These are phyloP conservation scores for Talaromyces sp. DNA, from an alignment of 2,329 filamentous ascomycete species.

Conservation along the genomic window DNA sequence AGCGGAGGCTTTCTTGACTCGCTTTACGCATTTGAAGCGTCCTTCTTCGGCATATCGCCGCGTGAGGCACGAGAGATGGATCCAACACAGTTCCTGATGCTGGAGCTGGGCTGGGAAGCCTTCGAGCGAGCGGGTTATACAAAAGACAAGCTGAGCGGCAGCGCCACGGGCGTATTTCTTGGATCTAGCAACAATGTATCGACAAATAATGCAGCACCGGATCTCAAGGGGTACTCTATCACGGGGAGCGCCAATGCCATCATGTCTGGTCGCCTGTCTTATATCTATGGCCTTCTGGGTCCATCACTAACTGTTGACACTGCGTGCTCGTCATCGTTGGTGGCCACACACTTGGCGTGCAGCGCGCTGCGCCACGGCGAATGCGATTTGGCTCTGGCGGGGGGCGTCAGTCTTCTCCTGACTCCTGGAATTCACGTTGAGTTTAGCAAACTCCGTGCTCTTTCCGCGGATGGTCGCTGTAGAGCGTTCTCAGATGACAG, in stretches of 20 bases:
- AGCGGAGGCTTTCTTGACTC: background rate
- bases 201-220: conserved; percentile 6
- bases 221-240: conserved; percentile 18
- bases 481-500: conserved; percentile 29
- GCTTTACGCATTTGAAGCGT: conserved; percentile 15
- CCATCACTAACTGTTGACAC: conserved; percentile 2
- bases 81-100: conserved; percentile 20
- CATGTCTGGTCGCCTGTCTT: conserved; percentile 22
- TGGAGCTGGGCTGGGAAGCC: conserved; percentile 21
- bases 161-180: conserved; percentile 13
- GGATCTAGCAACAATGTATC: conserved; percentile 14
- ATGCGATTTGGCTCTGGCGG: conserved; percentile 16
- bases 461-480: conserved; percentile 19
- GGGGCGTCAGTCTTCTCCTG: conserved; percentile 18
- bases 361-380: conserved; percentile 17
- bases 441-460: conserved; percentile 1
- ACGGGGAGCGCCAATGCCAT: conserved; percentile 10
- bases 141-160: conserved; percentile 13
- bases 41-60: conserved; percentile 19
- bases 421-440: background rate
- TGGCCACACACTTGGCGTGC: conserved; percentile 35
- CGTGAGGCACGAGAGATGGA: conserved; percentile 19
- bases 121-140: conserved; percentile 19
- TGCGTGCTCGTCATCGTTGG: conserved; percentile 31
- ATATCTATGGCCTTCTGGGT: conserved; percentile 8